phyloP scores from a whole-genome alignment of 371 early-diverging fungal species.

The Rhizopus sp. region DNA sequence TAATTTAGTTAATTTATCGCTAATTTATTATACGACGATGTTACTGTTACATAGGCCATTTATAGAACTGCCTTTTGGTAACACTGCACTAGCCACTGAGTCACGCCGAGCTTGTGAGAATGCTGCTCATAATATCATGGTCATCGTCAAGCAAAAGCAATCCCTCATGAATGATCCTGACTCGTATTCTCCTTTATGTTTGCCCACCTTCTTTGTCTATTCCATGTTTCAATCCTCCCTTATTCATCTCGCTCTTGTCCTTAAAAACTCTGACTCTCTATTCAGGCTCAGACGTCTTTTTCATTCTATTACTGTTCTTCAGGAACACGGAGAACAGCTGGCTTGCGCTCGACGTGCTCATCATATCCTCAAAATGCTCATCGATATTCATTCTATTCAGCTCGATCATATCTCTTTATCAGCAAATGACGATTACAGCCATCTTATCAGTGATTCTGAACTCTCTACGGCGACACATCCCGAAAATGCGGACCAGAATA shows the following conservation, averaged over 20 bases:
- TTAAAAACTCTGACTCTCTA: slow-evolving; percentile 28
- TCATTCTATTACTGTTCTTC: slow-evolving; percentile 26
- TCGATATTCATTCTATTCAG: slow-evolving; percentile 30
- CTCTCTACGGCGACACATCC: neutral
- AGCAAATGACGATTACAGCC: slow-evolving; percentile 11
- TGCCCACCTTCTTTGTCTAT: slow-evolving; percentile 52
- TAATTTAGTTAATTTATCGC: slow-evolving; percentile 40
- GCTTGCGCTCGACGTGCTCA: slow-evolving; percentile 36
- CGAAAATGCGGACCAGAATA: neutral
- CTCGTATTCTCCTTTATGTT: slow-evolving; percentile 31
- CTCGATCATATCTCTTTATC: slow-evolving; percentile 1
- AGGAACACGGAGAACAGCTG: slow-evolving; percentile 27
- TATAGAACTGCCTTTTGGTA: slow-evolving; percentile 23
- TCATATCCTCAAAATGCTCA: slow-evolving; percentile 37
- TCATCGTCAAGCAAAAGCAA: slow-evolving; percentile 30
- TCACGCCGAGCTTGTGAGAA: slow-evolving; percentile 35
- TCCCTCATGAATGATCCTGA: slow-evolving; percentile 24
- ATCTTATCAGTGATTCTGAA: slow-evolving; percentile 1
- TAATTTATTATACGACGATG: slow-evolving; percentile 56
- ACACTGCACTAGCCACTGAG: slow-evolving; percentile 32
- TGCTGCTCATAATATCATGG: slow-evolving; percentile 32
- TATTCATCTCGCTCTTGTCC: slow-evolving; percentile 33
- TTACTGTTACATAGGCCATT: slow-evolving; percentile 62
- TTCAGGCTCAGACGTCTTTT: slow-evolving; percentile 19
- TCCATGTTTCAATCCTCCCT: slow-evolving; percentile 49